Evolutionary conservation across 805 yeast species (phyloP), one percentile per base, ranked within the genome.

Genomic region (Ogataea pini): DNA sequence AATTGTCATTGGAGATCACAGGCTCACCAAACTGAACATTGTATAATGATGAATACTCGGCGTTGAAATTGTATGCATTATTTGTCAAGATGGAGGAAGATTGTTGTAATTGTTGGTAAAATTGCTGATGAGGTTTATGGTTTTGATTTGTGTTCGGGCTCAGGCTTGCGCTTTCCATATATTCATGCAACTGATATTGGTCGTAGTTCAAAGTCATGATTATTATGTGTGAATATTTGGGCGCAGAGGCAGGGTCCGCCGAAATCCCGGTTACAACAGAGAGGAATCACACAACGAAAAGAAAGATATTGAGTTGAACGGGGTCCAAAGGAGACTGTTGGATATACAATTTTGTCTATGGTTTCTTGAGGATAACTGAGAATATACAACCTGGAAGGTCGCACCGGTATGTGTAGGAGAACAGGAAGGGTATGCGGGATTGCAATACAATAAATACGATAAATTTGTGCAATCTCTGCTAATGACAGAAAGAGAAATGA

Each of bases 401-500:
- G n/a, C n/a, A n/a, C n/a, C n/a, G n/a, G n/a, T n/a, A n/a, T n/a
- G n/a, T n/a, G n/a, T n/a, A n/a, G n/a, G n/a, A n/a, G n/a, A 22
- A 22, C 8, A 6, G 25, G 8, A 22, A 22, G 22, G 31, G 28
- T 29, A 8, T 14, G 27, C 27, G 18, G 31, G 25, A 28, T 39
- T 16, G 17, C 3, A 24, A 39, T 39, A 39, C 25, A 25, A 39
- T 39, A 39, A 39, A 42, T 42, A 32, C 19, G 22, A 16, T 29
- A 27, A 37, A 22, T 31, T 31, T 31, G 28, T 24, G 29, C 44
- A 32, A 32, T 42, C 44, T 42, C 37, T 42, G 17, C 19, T n/a
- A 19, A 31, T 33, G 38, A 42, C 44, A 32, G 37, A 42, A 32
- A 42, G 31, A 42, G 38, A 24, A 32, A 42, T 24, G 16, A 31